Evolutionary conservation across 73 alveolate species (phyloP).

Genomic region (Symbiodinium natans): DNA sequence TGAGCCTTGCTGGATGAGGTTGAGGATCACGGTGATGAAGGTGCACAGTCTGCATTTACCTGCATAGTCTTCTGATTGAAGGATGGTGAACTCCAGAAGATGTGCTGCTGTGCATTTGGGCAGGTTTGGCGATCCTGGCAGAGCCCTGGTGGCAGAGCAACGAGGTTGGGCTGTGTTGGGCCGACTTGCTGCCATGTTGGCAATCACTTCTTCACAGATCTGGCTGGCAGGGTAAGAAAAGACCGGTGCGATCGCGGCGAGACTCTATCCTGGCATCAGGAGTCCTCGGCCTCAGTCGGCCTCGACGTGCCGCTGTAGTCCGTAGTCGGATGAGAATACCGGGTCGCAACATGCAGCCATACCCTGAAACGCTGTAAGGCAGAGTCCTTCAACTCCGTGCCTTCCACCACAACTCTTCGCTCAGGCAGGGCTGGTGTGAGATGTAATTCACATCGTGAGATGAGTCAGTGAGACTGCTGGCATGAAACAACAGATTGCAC

Average conservation of each 20-base stretch:
- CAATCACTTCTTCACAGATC: neutral
- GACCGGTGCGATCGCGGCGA: neutral
- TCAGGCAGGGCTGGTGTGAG: neutral
- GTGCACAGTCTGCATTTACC: neutral
- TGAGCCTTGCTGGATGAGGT: neutral
- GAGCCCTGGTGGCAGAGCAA: neutral
- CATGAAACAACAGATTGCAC: too few relatives aligned
- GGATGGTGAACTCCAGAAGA: neutral
- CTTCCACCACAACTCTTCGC: neutral
- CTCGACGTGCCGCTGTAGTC: too few relatives aligned
- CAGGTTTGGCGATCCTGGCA: neutral
- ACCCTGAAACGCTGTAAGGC: too few relatives aligned
- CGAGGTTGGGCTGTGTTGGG: neutral
- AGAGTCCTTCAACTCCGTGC: neutral
- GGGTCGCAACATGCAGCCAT: too few relatives aligned
- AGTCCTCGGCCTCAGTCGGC: too few relatives aligned
- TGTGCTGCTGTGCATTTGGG: too few relatives aligned
- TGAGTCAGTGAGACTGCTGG: too few relatives aligned
- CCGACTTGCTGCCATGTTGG: conserved; percentile 41
- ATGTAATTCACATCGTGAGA: too few relatives aligned
- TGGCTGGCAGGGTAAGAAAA: neutral
- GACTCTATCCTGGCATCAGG: conserved; percentile 3
- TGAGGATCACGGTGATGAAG: conserved; percentile 1
- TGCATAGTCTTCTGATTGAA: too few relatives aligned
- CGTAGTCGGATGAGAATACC: too few relatives aligned